Percentiles rank a stretch among this genome's conserved stretches.
These are phyloP conservation scores for Geotrichum aggregatum DNA, from an alignment of 1,139 yeast species.

Conservation along the genomic window DNA sequence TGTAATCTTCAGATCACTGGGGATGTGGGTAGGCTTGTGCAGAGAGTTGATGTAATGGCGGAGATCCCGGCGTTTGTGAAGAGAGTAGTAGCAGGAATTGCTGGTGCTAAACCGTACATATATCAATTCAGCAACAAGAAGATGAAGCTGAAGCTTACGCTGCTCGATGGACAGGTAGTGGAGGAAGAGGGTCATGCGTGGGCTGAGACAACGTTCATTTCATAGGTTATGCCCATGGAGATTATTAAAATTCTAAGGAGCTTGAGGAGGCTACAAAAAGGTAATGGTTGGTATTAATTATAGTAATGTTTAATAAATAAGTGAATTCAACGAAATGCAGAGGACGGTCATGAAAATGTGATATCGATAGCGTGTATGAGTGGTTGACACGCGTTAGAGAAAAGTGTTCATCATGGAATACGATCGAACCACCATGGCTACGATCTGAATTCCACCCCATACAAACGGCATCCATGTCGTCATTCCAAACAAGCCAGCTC, in stretches of 20 bases:
- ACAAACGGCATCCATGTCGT: constrained; percentile 91
- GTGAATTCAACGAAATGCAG: neutral
- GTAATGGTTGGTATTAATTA: no score
- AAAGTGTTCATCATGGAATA: constrained; percentile 52
- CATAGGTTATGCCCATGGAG: constrained; percentile 23
- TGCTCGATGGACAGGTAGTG: constrained; percentile 30
- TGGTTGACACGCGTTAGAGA: constrained; percentile 34
- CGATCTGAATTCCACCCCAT: constrained; percentile 65
- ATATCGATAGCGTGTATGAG: no score
- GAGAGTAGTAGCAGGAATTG: constrained; percentile 87
- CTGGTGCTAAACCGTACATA: constrained; percentile 92
- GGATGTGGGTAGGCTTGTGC: constrained; percentile 50
- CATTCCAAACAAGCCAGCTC: constrained; percentile 68
- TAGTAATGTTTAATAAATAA: neutral
- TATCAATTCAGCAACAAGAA: constrained; percentile 74
- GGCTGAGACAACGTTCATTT: constrained; percentile 73
- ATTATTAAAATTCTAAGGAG: neutral
- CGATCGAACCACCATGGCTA: constrained; percentile 62
- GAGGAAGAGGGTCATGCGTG: constrained; percentile 66
- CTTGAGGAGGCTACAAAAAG: no score
- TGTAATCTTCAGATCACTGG: constrained; percentile 38
- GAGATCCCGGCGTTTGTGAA: constrained; percentile 94
- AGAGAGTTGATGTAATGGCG: constrained; percentile 95
- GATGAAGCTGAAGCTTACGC: constrained; percentile 32
- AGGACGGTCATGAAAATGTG: no score